Evolutionary conservation across 1,284 basidiomycete species (phyloP).

Genomic region (Polyporus tsugae): DNA sequence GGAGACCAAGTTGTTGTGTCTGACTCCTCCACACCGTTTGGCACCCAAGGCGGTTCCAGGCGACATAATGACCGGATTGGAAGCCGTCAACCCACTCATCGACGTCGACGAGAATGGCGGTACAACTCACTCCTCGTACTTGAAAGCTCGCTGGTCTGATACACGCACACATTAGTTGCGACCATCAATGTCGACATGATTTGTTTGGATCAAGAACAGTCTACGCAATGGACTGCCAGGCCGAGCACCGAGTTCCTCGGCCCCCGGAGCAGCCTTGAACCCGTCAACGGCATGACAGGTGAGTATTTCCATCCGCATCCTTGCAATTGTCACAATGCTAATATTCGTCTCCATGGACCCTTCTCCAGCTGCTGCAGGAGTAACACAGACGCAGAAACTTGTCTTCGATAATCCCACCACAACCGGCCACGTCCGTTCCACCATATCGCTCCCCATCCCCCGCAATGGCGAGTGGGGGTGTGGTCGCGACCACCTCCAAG

Average conservation of each 20-base stretch:
- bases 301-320: background rate
- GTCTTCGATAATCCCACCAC: background rate
- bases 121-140: background rate
- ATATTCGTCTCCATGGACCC: background rate
- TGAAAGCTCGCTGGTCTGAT: background rate
- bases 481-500: constrained; percentile 31
- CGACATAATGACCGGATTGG: background rate
- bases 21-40: background rate
- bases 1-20: background rate
- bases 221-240: background rate
- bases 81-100: background rate
- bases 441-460: constrained; percentile 29
- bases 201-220: background rate
- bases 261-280: background rate
- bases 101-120: constrained; percentile 9
- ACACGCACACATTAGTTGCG: background rate
- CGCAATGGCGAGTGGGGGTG: constrained; percentile 23
- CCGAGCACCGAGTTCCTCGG: background rate
- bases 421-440: constrained; percentile 16
- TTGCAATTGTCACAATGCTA: background rate
- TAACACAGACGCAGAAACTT: background rate
- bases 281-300: background rate
- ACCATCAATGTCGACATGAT: background rate
- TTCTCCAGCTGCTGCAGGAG: background rate
- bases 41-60: background rate